Conservation (phyloP, 805 yeast species). For the Kazachstania kunashirensis region DNA sequence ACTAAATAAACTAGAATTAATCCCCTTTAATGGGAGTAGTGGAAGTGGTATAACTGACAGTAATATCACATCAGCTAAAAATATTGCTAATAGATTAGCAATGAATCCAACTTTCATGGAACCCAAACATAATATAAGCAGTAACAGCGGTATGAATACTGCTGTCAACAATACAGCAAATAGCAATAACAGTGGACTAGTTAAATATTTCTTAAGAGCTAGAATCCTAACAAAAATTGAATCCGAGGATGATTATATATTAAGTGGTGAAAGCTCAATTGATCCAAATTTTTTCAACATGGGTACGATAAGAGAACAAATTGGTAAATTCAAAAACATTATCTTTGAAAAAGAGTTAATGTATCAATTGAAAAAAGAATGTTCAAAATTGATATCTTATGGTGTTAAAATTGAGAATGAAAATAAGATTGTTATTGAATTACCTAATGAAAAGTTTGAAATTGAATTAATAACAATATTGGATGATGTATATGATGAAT, state of each 20-base stretch:
- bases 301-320: conserved; percentile 40
- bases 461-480: conserved; percentile 39
- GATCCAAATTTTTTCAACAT: conserved; percentile 11
- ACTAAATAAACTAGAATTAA: conserved; percentile 33
- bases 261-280: conserved; percentile 47
- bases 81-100: conserved; percentile 9
- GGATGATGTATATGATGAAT: conserved; percentile 20
- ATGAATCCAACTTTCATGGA: not conserved
- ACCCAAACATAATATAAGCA: not conserved
- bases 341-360: conserved; percentile 87
- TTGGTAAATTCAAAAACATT: conserved; percentile 58
- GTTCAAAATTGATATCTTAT: conserved; percentile 54
- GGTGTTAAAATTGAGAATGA: conserved; percentile 57
- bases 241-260: conserved; percentile 39
- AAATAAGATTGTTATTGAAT: conserved; percentile 54
- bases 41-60: conserved; percentile 22
- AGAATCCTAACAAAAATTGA: conserved; percentile 47
- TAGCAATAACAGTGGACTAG: not conserved
- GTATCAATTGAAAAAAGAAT: conserved; percentile 67
- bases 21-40: conserved; percentile 23
- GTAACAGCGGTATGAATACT: not conserved
- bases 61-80: conserved; percentile 6
- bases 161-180: not conserved
- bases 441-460: conserved; percentile 58
- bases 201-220: conserved; percentile 41